phyloP scores from a whole-genome alignment of 2,329 filamentous ascomycete species.

The Trichoderma asperellum region DNA sequence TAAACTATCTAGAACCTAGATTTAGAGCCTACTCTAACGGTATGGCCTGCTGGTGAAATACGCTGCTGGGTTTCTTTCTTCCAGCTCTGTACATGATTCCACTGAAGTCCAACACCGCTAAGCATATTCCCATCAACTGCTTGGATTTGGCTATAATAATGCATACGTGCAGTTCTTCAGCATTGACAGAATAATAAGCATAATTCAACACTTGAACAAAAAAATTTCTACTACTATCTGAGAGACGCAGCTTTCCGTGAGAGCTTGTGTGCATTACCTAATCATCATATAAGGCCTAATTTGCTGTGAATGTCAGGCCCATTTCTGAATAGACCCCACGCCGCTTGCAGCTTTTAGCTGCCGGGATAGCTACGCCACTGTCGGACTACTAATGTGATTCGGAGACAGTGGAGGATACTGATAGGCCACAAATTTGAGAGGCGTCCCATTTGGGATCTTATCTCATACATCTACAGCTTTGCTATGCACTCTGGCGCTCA shows the following conservation, averaged over 20 bases:
- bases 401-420: conserved; percentile 11
- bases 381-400: background rate
- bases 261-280: background rate
- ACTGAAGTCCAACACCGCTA: background rate
- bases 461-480: conserved; percentile 5
- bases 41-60: background rate
- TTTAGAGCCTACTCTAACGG: background rate
- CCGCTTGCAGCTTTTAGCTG: conserved; percentile 17
- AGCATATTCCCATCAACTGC: background rate
- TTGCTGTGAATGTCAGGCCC: background rate
- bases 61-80: background rate
- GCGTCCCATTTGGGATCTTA: conserved; percentile 6
- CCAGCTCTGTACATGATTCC: background rate
- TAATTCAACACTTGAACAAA: background rate
- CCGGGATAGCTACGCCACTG: conserved; percentile 23
- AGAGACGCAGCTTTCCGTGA: background rate
- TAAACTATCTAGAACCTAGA: too few species aligned
- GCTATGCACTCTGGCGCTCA: background rate
- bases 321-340: conserved; percentile 19
- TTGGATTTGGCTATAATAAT: background rate
- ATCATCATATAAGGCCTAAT: background rate
- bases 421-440: conserved; percentile 13
- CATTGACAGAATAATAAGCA: background rate
- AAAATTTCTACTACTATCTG: background rate
- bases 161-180: background rate